Evolutionary conservation across 1,284 basidiomycete species (phyloP).

Genomic region (Albatrellus sp.): DNA sequence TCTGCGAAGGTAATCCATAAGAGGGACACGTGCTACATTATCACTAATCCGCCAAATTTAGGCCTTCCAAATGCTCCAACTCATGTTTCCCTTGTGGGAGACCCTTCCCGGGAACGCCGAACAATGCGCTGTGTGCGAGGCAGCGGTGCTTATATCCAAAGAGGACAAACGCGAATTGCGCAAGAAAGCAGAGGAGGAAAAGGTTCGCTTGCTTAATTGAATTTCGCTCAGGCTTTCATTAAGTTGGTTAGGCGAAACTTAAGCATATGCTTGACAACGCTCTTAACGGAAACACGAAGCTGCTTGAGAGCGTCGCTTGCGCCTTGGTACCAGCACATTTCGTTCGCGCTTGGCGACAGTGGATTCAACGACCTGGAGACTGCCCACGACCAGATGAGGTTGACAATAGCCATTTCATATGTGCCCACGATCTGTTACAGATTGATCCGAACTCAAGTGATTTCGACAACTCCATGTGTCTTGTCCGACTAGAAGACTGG

Average conservation of each 20-base stretch:
- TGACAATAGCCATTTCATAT: conserved; percentile 52
- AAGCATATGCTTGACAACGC: conserved; percentile 48
- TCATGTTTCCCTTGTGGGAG: conserved; percentile 52
- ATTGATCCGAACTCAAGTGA: conserved; percentile 59
- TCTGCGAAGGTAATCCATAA: conserved; percentile 33
- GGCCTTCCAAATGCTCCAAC: conserved; percentile 44
- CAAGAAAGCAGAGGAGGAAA: conserved; percentile 59
- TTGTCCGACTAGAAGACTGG: conserved; percentile 57
- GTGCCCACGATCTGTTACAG: conserved; percentile 49
- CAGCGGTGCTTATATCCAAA: conserved; percentile 37
- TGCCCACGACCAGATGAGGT: conserved; percentile 42
- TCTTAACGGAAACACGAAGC: conserved; percentile 29
- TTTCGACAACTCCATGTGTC: conserved; percentile 35
- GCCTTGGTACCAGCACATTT: conserved; percentile 52
- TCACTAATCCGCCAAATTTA: conserved; percentile 15
- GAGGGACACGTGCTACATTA: neutral
- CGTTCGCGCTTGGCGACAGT: conserved; percentile 52
- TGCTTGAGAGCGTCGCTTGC: conserved; percentile 34
- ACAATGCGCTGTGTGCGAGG: conserved; percentile 48
- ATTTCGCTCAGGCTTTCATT: conserved; percentile 2
- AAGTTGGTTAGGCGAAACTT: conserved; percentile 35
- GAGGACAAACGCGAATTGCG: conserved; percentile 46
- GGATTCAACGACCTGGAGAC: conserved; percentile 49
- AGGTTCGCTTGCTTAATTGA: conserved; percentile 29
- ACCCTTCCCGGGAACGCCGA: conserved; percentile 38